Evolutionary conservation across 139 green algal species (phyloP).

Genomic region (Auxenochlorella protothecoides): DNA sequence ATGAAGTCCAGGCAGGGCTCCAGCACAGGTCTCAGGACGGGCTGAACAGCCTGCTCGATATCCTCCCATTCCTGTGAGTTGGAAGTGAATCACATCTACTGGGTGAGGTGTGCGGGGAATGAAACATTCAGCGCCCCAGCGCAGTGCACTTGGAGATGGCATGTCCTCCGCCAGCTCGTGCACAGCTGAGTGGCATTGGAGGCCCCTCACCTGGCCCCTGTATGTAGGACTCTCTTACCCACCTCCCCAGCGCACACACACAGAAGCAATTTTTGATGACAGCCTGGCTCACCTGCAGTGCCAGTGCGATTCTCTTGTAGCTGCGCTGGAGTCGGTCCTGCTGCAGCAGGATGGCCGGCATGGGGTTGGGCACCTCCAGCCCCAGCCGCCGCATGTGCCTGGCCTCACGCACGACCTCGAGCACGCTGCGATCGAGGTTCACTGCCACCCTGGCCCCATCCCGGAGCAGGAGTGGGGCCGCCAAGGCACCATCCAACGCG

Average conservation of each 20-base stretch:
- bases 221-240: not conserved
- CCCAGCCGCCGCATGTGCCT: conserved; percentile 78
- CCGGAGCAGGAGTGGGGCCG: not conserved
- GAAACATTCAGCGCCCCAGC: not conserved
- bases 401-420: conserved; percentile 80
- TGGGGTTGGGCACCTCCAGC: conserved; percentile 67
- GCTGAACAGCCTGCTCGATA: conserved; percentile 41
- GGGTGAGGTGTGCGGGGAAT: not conserved
- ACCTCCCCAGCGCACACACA: not conserved
- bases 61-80: conserved; percentile 50
- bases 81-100: not conserved
- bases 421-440: conserved; percentile 84
- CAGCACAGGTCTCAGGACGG: conserved; percentile 67
- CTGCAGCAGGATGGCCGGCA: conserved; percentile 73
- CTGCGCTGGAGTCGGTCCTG: conserved; percentile 77
- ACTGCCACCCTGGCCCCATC: conserved; percentile 47
- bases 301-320: conserved; percentile 32
- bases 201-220: not conserved
- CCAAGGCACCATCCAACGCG: not conserved
- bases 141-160: not conserved
- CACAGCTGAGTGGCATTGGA: not conserved
- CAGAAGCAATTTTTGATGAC: conserved; percentile 21
- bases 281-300: conserved; percentile 51
- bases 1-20: conserved; percentile 76
- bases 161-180: not conserved